phyloP scores from a whole-genome alignment of 305 asterid genomes.

The Fraxinus xanthoxyloides region DNA sequence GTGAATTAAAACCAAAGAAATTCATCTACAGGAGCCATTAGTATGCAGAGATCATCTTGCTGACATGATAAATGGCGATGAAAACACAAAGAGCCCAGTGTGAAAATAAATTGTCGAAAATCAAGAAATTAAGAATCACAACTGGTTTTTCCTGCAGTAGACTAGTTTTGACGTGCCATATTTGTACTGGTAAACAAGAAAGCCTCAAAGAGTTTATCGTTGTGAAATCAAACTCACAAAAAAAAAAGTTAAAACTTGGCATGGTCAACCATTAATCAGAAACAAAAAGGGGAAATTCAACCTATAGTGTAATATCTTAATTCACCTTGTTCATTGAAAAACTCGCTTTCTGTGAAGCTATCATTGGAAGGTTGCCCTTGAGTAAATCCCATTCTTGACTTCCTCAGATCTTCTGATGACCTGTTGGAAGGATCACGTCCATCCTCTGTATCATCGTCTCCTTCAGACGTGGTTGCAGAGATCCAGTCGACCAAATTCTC shows the following conservation, averaged over 20 bases:
- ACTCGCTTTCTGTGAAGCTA: slow-evolving; percentile 57
- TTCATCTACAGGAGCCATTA: background rate
- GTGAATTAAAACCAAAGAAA: background rate
- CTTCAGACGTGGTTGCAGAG: slow-evolving; percentile 60
- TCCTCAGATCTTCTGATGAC: slow-evolving; percentile 49
- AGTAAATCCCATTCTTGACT: slow-evolving; percentile 74
- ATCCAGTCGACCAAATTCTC: slow-evolving; percentile 49
- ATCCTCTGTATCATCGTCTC: slow-evolving; percentile 62
- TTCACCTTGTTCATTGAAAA: slow-evolving; percentile 68
- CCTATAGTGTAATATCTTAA: slow-evolving; percentile 1
- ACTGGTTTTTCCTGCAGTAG: background rate
- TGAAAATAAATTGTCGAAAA: background rate
- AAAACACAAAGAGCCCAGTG: background rate
- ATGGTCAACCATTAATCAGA: background rate
- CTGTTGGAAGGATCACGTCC: slow-evolving; percentile 51
- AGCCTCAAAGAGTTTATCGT: background rate
- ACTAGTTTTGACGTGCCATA: background rate
- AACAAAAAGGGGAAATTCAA: slow-evolving; percentile 1
- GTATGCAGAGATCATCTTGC: background rate
- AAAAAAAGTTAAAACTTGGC: slow-evolving; percentile 12
- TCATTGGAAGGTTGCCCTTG: slow-evolving; percentile 73
- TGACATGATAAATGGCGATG: background rate
- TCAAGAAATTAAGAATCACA: background rate
- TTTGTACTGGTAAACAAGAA: background rate
- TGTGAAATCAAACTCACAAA: background rate